Percentiles rank a stretch among this genome's conserved stretches.
phyloP scores from a whole-genome alignment of 495 filamentous ascomycete genomes.

The Cudoniella acicularis region DNA sequence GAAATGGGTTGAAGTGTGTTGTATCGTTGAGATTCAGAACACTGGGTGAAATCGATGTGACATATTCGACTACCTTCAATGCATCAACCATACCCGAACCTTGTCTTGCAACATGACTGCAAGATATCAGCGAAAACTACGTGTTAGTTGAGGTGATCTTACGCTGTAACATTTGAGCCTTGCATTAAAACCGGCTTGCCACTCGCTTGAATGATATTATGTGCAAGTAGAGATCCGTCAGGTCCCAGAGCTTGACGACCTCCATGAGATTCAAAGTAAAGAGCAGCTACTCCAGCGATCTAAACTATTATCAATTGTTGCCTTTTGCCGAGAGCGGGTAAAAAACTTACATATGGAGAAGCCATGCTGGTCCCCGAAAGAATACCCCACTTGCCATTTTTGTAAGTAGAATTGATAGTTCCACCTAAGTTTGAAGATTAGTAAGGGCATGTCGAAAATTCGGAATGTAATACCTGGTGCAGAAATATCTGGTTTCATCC shows the following conservation, averaged over 20 bases:
- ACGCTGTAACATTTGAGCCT: not conserved
- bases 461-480: slow-evolving; percentile 43
- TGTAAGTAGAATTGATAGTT: slow-evolving; percentile 42
- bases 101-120: slow-evolving; percentile 14
- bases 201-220: not conserved
- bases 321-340: slow-evolving; percentile 26
- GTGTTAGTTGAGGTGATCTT: not conserved
- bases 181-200: not conserved
- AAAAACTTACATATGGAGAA: slow-evolving; percentile 46
- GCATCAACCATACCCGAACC: slow-evolving; percentile 44
- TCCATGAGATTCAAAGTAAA: not conserved
- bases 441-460: no score
- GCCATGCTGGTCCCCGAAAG: slow-evolving; percentile 52
- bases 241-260: not conserved
- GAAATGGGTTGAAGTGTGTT: slow-evolving; percentile 32
- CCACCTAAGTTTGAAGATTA: no score
- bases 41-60: slow-evolving; percentile 32
- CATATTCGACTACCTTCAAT: slow-evolving; percentile 37
- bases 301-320: not conserved
- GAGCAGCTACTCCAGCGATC: not conserved
- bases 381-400: slow-evolving; percentile 32
- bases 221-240: not conserved
- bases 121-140: not conserved
- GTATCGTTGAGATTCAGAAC: slow-evolving; percentile 44
- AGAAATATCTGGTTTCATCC: slow-evolving; percentile 41